These are phyloP conservation scores for Aspergillus ibericus DNA, from an alignment of 2,329 filamentous ascomycete genomes.

Conservation along the genomic window DNA sequence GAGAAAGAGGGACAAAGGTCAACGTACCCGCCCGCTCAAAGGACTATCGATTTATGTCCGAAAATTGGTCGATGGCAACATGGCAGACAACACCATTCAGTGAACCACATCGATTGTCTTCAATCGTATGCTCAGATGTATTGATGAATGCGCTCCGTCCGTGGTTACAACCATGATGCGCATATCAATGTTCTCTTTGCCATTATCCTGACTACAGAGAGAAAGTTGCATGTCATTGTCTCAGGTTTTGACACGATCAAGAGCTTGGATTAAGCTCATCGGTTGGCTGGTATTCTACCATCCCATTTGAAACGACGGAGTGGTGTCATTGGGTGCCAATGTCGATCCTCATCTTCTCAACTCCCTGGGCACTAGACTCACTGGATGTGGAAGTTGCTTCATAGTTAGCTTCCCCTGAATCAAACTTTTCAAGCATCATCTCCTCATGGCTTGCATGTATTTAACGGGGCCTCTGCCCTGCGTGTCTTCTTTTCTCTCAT, in stretches of 20 bases:
- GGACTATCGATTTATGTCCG: neutral
- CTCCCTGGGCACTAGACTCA: neutral
- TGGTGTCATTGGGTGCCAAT: neutral
- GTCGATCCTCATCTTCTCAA: conserved; percentile 19
- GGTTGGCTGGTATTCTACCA: neutral
- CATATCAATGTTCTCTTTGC: neutral
- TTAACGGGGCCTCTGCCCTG: conserved; percentile 18
- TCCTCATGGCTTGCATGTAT: conserved; percentile 18
- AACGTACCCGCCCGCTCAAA: neutral
- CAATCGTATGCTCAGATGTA: neutral
- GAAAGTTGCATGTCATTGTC: neutral
- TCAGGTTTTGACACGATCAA: neutral
- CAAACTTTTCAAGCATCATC: neutral
- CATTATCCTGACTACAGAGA: neutral
- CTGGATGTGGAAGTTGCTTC: neutral
- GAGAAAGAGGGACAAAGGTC: neutral
- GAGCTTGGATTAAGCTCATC: neutral
- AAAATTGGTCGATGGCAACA: neutral
- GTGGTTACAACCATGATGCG: neutral
- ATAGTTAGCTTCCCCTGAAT: conserved; percentile 17
- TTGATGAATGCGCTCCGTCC: neutral
- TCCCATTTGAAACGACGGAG: neutral
- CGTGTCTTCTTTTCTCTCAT: conserved; percentile 6
- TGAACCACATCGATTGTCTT: neutral
- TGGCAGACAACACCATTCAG: neutral